phyloP scores from a whole-genome alignment of 768 basidiomycete species.

The Myochromella boudieri region DNA sequence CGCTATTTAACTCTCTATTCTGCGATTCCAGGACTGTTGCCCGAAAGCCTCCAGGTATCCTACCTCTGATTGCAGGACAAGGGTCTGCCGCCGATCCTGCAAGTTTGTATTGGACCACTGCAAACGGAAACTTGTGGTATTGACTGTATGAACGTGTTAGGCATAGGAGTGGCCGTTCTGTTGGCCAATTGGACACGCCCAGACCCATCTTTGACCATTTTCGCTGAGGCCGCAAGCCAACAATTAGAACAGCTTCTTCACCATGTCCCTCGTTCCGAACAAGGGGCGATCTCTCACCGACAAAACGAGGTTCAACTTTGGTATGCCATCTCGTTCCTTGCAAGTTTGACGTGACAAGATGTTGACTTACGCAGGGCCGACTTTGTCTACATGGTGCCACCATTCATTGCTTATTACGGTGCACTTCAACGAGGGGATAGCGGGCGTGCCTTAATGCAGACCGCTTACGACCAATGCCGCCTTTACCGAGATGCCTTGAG shows the following conservation, averaged over 20 bases:
- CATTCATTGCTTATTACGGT: slow-evolving; percentile 68
- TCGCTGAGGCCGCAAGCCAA: slow-evolving; percentile 38
- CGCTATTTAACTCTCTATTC: background rate
- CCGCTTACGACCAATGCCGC: slow-evolving; percentile 55
- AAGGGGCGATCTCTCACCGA: slow-evolving; percentile 63
- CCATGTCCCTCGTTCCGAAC: slow-evolving; percentile 38
- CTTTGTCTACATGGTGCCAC: slow-evolving; percentile 62
- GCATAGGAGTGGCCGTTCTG: slow-evolving; percentile 51
- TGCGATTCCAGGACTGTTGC: slow-evolving; percentile 32
- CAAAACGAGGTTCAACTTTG: slow-evolving; percentile 53
- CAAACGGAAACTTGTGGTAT: too few relatives aligned
- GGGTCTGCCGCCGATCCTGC: slow-evolving; percentile 64
- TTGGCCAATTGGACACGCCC: slow-evolving; percentile 52
- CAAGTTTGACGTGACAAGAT: background rate
- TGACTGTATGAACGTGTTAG: slow-evolving; percentile 23
- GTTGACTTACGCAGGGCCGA: slow-evolving; percentile 42
- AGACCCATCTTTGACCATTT: slow-evolving; percentile 31
- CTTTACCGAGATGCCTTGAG: slow-evolving; percentile 56
- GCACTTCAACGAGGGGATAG: slow-evolving; percentile 37
- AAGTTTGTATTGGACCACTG: slow-evolving; percentile 33
- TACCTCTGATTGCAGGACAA: slow-evolving; percentile 43
- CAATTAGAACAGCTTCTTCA: slow-evolving; percentile 51
- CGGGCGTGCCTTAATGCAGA: slow-evolving; percentile 37
- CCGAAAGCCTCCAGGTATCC: slow-evolving; percentile 32
- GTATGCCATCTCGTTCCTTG: slow-evolving; percentile 20